Evolutionary conservation across 257 asterid genomes (phyloP), one percentile per base, ranked within the genome.

Genomic region (Nicotiana tabacum): DNA sequence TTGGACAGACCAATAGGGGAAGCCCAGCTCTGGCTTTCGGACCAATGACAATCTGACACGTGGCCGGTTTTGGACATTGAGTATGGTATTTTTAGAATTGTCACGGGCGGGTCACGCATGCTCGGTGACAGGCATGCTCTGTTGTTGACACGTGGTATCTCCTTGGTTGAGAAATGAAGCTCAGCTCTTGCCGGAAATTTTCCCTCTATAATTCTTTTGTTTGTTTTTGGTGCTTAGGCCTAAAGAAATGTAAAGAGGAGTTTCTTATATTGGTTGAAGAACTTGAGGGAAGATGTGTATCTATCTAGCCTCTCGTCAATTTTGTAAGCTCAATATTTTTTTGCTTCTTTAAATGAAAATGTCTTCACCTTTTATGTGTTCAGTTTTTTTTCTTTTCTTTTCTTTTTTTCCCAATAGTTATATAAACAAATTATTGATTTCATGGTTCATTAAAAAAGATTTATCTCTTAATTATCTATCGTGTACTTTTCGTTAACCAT

Each of bases 81-180:
- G 81, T 39, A 2, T 32, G 35, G 80, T 64, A 80, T 43, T 79
- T 27, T 17, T 79, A 15, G 5, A n/a, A 53, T 11, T 43, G 51
- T 39, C 60, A 76, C 84, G 17, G 3, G 82, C 62, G 46, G 81
- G 35, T 83, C 13, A 55, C 61, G 58, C 70, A 15, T 56, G 77
- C 77, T 78, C 51, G 35, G 53, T 67, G 84, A 46, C 66, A 46
- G 51, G 18, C 6, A 12, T 13, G 3, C 9, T 46, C 37, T 21
- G 61, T 13, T 24, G 48, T 72, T 12, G 88, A 84, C 80, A 79
- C 88, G 66, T 87, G 79, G 39, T 35, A 35, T 35, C 35, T 32
- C 35, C 35, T 69, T 69, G 32, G 56, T 68, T 68, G 29, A 68
- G 37, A 62, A 67, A 51, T 46, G 62, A 51, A 35, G 56, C 56